These are phyloP conservation scores for Cylindricascospora bacillispora DNA, from an alignment of 1,139 yeast genomes.

Conservation along the genomic window DNA sequence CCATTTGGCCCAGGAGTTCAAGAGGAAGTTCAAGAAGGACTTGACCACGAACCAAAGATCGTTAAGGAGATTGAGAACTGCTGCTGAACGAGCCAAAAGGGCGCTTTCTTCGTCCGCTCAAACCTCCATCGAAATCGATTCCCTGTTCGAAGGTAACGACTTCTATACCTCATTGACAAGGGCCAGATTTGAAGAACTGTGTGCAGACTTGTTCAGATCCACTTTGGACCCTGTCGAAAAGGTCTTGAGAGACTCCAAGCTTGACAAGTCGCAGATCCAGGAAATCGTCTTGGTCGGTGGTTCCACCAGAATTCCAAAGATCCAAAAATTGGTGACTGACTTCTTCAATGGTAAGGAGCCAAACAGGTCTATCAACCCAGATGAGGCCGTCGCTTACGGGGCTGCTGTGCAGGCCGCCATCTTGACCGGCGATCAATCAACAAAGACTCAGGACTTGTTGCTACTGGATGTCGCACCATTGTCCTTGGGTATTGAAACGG, in stretches of 20 bases:
- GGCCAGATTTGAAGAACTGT: constrained; percentile 78
- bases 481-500: constrained; percentile 91
- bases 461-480: constrained; percentile 86
- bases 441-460: constrained; percentile 70
- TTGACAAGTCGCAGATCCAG: constrained; percentile 62
- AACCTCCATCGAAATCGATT: constrained; percentile 73
- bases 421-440: constrained; percentile 74
- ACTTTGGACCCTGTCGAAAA: constrained; percentile 73
- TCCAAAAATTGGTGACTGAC: constrained; percentile 71
- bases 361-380: constrained; percentile 69
- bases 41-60: constrained; percentile 62
- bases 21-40: constrained; percentile 68
- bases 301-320: constrained; percentile 83
- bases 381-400: constrained; percentile 62
- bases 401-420: constrained; percentile 81
- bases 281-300: constrained; percentile 84
- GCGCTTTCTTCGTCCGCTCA: constrained; percentile 71
- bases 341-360: constrained; percentile 80
- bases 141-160: constrained; percentile 66
- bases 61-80: constrained; percentile 72
- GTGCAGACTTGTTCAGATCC: constrained; percentile 68
- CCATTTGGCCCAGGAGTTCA: constrained; percentile 64
- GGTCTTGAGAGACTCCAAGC: constrained; percentile 65
- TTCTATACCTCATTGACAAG: constrained; percentile 69
- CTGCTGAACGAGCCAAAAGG: constrained; percentile 84